Percentiles rank a stretch among this genome's conserved stretches.
phyloP scores from a whole-genome alignment of 202 grass and related monocot genomes.

The Dendrocalamus latiflorus region DNA sequence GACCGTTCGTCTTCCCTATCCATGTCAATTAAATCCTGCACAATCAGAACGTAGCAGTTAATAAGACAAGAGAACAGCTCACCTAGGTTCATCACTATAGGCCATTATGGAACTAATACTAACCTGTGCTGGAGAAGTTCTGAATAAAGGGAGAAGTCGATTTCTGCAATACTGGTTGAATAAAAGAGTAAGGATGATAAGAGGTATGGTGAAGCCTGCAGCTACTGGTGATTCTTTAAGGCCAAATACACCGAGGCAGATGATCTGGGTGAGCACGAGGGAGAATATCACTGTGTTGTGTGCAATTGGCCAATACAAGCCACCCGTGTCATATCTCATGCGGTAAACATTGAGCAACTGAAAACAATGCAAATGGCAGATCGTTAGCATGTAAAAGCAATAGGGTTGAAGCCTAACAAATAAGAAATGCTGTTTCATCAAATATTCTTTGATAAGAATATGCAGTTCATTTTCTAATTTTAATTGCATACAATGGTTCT shows the following conservation, averaged over 20 bases:
- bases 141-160: conserved; percentile 70
- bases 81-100: not conserved
- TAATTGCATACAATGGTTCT: not conserved
- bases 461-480: not conserved
- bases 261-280: conserved; percentile 81
- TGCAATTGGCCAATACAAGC: too few relatives aligned
- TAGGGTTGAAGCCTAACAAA: not conserved
- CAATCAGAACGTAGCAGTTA: conserved; percentile 14
- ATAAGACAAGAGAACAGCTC: not conserved
- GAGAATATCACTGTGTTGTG: conserved; percentile 81
- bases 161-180: conserved; percentile 97
- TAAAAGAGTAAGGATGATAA: too few relatives aligned
- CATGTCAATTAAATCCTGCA: conserved; percentile 84
- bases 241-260: conserved; percentile 62
- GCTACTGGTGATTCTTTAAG: too few relatives aligned
- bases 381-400: not conserved
- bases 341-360: conserved; percentile 91
- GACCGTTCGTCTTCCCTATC: conserved; percentile 62
- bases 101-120: conserved; percentile 4
- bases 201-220: too few relatives aligned
- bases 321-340: conserved; percentile 70
- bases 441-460: too few relatives aligned
- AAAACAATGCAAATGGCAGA: conserved; percentile 7
- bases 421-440: not conserved
- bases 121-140: conserved; percentile 67